Conservation (phyloP, 176 grass and related monocot species). For the Triticum urartu region DNA sequence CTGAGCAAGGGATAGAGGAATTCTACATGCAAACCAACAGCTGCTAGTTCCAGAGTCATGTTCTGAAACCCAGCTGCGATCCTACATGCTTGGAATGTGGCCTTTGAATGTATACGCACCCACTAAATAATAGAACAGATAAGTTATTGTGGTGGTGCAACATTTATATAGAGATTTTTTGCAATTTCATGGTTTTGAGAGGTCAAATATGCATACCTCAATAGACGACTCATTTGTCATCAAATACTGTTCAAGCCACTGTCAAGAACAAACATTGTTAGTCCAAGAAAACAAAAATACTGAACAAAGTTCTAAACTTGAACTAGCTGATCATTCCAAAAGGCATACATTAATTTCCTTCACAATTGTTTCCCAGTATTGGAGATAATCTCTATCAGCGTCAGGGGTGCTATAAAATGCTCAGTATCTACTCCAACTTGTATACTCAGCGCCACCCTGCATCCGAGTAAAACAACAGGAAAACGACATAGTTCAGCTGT, state of each 20-base stretch:
- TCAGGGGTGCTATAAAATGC: neutral
- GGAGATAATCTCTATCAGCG: constrained; percentile 7
- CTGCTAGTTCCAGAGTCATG: no score
- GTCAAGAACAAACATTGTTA: neutral
- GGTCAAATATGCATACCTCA: neutral
- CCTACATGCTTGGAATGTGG: neutral
- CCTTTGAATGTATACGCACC: no score
- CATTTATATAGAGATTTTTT: no score
- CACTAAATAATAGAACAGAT: no score
- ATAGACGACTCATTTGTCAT: neutral
- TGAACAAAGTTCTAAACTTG: neutral
- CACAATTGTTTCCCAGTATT: constrained; percentile 5
- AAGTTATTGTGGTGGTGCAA: no score
- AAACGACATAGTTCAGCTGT: neutral
- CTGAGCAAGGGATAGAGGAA: neutral
- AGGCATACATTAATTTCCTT: constrained; percentile 1
- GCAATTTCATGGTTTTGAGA: neutral
- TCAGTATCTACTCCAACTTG: neutral
- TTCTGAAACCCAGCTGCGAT: neutral
- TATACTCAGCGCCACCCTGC: neutral
- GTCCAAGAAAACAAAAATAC: neutral
- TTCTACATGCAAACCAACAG: neutral
- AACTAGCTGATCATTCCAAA: neutral
- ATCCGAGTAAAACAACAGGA: neutral
- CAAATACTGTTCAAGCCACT: constrained; percentile 2